Evolutionary conservation across 495 filamentous ascomycete species (phyloP), one percentile per base, ranked within the genome.

Genomic region (Aspergillus bertholletiae): DNA sequence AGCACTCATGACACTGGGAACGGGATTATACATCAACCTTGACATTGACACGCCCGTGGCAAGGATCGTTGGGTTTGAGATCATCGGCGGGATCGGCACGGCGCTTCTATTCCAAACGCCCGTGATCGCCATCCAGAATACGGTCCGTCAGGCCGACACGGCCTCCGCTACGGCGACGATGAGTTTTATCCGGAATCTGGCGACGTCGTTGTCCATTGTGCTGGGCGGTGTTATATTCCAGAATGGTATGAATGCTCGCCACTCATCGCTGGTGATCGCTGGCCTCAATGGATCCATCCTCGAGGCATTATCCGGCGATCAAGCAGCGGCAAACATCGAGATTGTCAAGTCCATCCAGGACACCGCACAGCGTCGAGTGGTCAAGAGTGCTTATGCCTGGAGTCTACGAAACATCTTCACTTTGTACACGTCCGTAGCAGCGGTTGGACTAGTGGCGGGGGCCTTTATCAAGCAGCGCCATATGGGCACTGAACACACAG

Each of bases 181-280:
- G 49, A 78, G 81, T 1, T 92, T 93, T 64, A 74, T 89, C 30
- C 81, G 90, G 3, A 86, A 88, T 58, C 71, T 96, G 6, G 84
- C 83, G 1, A 89, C 84, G 0, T 77, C 86, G 11, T 80, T 88
- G 21, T 85, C 84, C 5, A 82, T 94, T 22, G 88, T 92, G 20
- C 80, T 94, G 22, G 91, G 91, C 15, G 82, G 88, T 13, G 88
- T 92, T 2, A 83, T 96, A 23, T 95, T 95, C 65, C 79, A 82
- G 56, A 83, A 84, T 50, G 72, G 81, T 37, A 87, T 88, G 84
- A 49, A 62, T 20, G 46, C 60, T 28, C 75, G 64, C 35, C 62
- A 63, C 4, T 39, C 67, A 0, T 55, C 39, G 3, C 72, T 87
- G 2, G 50, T 57, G 3, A 70, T 71, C 4, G 73, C 77, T 9